These are phyloP conservation scores for Diplodia seriata DNA, from an alignment of 2,329 filamentous ascomycete genomes.

Conservation along the genomic window DNA sequence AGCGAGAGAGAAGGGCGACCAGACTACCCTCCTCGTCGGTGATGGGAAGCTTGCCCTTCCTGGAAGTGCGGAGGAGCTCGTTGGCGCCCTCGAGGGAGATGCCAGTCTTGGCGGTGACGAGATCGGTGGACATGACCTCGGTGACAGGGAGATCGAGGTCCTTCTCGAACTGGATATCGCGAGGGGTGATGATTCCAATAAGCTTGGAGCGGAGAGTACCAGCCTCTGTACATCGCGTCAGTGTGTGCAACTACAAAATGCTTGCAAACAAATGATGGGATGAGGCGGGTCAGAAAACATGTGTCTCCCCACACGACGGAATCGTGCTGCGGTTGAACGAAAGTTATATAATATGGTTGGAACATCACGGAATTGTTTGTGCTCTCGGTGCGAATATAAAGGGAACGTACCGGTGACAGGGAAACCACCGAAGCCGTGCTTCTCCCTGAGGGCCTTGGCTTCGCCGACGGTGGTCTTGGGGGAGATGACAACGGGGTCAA, in stretches of 20 bases:
- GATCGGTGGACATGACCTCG: constrained; percentile 92
- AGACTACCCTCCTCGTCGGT: constrained; percentile 84
- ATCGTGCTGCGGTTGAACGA: constrained; percentile 98
- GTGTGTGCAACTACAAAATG: constrained; percentile 16
- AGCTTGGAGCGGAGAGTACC: constrained; percentile 95
- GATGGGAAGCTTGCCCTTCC: constrained; percentile 98
- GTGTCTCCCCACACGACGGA: constrained; percentile 83
- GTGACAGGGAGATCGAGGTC: constrained; percentile 75
- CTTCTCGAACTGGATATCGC: constrained; percentile 96
- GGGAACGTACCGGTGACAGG: constrained; percentile 88
- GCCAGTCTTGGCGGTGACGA: constrained; percentile 84
- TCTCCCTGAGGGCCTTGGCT: constrained; percentile 90
- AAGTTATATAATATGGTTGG: constrained; percentile 86
- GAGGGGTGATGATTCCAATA: constrained; percentile 95
- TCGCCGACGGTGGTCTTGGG: constrained; percentile 88
- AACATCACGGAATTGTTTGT: constrained; percentile 71
- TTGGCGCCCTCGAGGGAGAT: constrained; percentile 90
- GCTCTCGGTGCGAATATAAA: constrained; percentile 32
- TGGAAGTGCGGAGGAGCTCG: constrained; percentile 88
- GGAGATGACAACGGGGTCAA: constrained; percentile 91
- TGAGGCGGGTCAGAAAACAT: constrained; percentile 55
- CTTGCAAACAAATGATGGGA: constrained; percentile 48
- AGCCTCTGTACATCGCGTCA: constrained; percentile 66
- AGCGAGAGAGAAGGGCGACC: constrained; percentile 59
- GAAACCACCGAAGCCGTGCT: constrained; percentile 98